phyloP scores from a whole-genome alignment of 176 grass and related monocot genomes.

The Triticum monococcum region DNA sequence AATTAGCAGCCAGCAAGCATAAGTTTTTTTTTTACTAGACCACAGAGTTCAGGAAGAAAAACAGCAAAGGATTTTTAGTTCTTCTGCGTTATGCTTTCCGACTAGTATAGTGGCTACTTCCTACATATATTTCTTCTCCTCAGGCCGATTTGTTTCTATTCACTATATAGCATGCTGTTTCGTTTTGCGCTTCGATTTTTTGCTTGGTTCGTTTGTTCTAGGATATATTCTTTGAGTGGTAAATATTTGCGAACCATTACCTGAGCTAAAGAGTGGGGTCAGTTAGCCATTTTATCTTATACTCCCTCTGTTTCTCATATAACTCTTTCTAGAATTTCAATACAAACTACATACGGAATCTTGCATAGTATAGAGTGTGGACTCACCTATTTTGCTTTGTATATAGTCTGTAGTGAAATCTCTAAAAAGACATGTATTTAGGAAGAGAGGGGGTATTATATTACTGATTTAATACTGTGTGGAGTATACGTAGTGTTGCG shows the following conservation, averaged over 20 bases:
- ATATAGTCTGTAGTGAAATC: too few species aligned
- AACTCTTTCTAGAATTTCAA: too few species aligned
- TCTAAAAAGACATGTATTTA: too few species aligned
- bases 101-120: neutral
- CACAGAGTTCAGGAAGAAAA: neutral
- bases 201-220: slow-evolving; percentile 2
- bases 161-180: neutral
- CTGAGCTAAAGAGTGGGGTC: neutral
- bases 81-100: neutral
- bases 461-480: neutral
- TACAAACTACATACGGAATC: too few species aligned
- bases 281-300: neutral
- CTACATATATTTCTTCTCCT: neutral
- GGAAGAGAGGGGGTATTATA: too few species aligned
- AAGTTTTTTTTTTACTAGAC: neutral
- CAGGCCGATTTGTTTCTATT: neutral
- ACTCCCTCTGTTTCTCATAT: too few species aligned
- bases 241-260: neutral
- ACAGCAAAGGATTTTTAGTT: neutral
- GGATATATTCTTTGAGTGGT: neutral
- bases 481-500: neutral
- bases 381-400: too few species aligned
- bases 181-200: neutral
- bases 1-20: slow-evolving; percentile 11
- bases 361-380: too few species aligned